Percentiles rank a stretch among this genome's conserved stretches.
These are phyloP conservation scores for Lodderomyces beijingensis DNA, from an alignment of 1,139 yeast genomes.

Conservation along the genomic window DNA sequence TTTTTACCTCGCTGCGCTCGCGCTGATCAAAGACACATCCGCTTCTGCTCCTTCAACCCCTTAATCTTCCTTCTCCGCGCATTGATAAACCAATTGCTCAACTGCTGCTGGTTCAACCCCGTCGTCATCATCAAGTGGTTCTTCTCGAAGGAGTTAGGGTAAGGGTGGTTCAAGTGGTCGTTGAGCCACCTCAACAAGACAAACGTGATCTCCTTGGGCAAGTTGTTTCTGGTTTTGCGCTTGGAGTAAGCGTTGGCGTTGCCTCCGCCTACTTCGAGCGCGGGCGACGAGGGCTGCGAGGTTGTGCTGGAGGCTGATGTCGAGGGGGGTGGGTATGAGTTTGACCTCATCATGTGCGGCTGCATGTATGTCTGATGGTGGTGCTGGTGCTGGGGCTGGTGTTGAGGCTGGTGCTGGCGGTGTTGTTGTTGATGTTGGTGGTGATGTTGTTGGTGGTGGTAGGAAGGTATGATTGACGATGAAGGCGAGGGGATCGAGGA, in stretches of 20 bases:
- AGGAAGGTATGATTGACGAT: slow-evolving; percentile 2
- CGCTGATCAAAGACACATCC: too few relatives aligned
- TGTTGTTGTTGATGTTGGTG: slow-evolving; percentile 4
- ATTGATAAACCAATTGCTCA: slow-evolving; percentile 95
- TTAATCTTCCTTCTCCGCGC: slow-evolving; percentile 83
- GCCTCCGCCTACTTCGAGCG: not conserved
- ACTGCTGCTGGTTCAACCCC: slow-evolving; percentile 85
- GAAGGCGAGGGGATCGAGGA: slow-evolving; percentile 2
- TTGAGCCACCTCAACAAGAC: slow-evolving; percentile 80
- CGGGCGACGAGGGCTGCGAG: slow-evolving; percentile 1
- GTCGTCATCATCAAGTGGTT: slow-evolving; percentile 74
- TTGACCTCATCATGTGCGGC: slow-evolving; percentile 1
- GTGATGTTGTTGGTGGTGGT: slow-evolving; percentile 3
- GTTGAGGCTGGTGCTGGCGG: slow-evolving; percentile 2
- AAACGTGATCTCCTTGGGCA: slow-evolving; percentile 86
- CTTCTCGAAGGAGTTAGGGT: slow-evolving; percentile 90
- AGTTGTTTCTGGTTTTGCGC: slow-evolving; percentile 62
- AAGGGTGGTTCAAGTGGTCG: slow-evolving; percentile 85
- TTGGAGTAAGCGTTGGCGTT: slow-evolving; percentile 8
- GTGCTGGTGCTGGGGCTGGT: slow-evolving; percentile 4
- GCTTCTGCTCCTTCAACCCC: slow-evolving; percentile 38
- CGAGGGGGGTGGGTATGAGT: not conserved
- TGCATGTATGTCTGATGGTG: slow-evolving; percentile 3
- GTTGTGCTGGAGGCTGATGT: slow-evolving; percentile 2
- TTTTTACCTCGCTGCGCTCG: too few relatives aligned